Base-by-base conservation (phyloP, 2,329 filamentous ascomycete species). In the Piedraia hortae region DNA sequence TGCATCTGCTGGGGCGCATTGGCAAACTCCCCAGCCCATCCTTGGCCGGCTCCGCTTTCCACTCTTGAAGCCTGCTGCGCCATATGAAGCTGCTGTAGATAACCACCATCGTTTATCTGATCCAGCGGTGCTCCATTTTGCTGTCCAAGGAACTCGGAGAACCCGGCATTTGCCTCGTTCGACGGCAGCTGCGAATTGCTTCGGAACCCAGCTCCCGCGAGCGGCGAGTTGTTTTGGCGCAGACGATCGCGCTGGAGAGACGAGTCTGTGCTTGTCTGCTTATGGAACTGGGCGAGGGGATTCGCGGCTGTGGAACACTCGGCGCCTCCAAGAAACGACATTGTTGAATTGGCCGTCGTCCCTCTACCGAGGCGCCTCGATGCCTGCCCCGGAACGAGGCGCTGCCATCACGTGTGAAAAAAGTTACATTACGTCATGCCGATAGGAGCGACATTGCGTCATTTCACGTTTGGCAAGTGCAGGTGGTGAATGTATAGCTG, bases 281-380 rank as follows among this genome's bases (percentile, higher is more conserved):
- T 97, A 32, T 80, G 77, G 46, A 97, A 89, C 55, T 93, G 85
- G 43, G 75, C 82, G 38, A 97, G 66, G 26, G 88, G 85, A 48
- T 97, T 97, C 41, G 71, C 77, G 32, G 74, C 78, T 29, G 85
- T 88, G 25, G 82, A 93, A 59, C 85, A 97, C 53, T 93, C 85
- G 36, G 82, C 73, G 36, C 82, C 80, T 49, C 77, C 75, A 38
- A 93, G 61, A 47, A 97, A 93, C 24, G 82, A 91, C 82, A 97
- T 93, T 34, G 29, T 54, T n/a, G n/a, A n/a, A n/a, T n/a, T n/a
- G n/a, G n/a, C n/a, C n/a, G n/a, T n/a, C n/a, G n/a, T n/a, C n/a
- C n/a, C n/a, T n/a, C n/a, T n/a, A n/a, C n/a, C n/a, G n/a, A n/a
- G n/a, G n/a, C n/a, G n/a, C n/a, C n/a, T n/a, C n/a, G n/a, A n/a